Conservation (phyloP, 2,329 filamentous ascomycete genomes). For the Aspergillus luchuensis region DNA sequence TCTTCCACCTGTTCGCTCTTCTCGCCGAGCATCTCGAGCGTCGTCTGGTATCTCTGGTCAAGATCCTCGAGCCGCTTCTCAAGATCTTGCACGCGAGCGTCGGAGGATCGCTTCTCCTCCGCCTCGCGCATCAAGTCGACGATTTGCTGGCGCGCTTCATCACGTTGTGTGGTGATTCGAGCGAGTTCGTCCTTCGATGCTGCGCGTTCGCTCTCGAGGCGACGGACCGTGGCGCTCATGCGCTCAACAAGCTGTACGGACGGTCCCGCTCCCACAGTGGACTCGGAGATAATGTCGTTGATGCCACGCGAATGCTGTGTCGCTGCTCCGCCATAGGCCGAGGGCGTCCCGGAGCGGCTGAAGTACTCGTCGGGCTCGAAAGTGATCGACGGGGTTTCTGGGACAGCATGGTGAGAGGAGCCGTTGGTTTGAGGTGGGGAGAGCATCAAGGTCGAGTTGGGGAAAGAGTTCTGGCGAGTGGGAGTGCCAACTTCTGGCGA, state of each 20-base stretch:
- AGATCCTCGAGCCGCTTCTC: conserved; percentile 70
- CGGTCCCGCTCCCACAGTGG: conserved; percentile 85
- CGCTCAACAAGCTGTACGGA: conserved; percentile 94
- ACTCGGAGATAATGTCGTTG: conserved; percentile 84
- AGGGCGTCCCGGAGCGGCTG: conserved; percentile 38
- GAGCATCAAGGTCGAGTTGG: conserved; percentile 30
- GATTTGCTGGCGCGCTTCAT: conserved; percentile 91
- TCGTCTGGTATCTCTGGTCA: conserved; percentile 81
- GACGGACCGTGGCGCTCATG: conserved; percentile 89
- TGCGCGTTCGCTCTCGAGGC: conserved; percentile 89
- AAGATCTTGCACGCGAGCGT: conserved; percentile 63
- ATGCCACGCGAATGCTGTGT: conserved; percentile 58
- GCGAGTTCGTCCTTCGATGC: conserved; percentile 82
- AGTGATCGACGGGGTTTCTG: conserved; percentile 41
- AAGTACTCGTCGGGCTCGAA: conserved; percentile 54
- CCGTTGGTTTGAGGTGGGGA: conserved; percentile 33
- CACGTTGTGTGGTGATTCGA: conserved; percentile 78
- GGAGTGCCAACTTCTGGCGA: conserved; percentile 43
- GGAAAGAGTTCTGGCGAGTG: conserved; percentile 51
- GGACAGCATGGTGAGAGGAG: conserved; percentile 24
- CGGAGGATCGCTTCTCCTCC: conserved; percentile 66
- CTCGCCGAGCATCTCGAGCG: conserved; percentile 91
- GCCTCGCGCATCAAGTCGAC: conserved; percentile 84
- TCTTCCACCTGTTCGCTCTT: conserved; percentile 96
- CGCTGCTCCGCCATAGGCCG: conserved; percentile 40